These are phyloP conservation scores for Candida sphagnicola DNA, from an alignment of 805 yeast genomes.

Conservation along the genomic window DNA sequence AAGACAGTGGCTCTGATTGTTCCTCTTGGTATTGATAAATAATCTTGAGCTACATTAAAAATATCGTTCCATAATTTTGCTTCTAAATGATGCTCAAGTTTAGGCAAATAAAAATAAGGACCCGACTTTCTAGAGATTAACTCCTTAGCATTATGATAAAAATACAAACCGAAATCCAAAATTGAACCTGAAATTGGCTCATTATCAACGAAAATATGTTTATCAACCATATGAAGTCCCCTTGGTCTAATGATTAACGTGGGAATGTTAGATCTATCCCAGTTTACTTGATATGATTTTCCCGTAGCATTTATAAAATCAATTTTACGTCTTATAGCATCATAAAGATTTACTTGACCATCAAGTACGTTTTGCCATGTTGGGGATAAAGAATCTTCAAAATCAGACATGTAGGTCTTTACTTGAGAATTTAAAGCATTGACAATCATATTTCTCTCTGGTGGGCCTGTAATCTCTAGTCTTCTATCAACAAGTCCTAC, in stretches of 20 bases:
- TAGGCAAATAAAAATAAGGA: constrained; percentile 79
- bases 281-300: constrained; percentile 42
- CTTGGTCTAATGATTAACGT: constrained; percentile 82
- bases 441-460: constrained; percentile 78
- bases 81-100: constrained; percentile 83
- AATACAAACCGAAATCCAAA: constrained; percentile 75
- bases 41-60: constrained; percentile 72
- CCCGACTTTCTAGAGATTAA: constrained; percentile 63
- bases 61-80: constrained; percentile 83
- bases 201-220: constrained; percentile 66
- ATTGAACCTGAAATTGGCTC: constrained; percentile 76
- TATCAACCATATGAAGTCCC: constrained; percentile 83
- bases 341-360: constrained; percentile 77
- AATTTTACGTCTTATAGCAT: constrained; percentile 68
- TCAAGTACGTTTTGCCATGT: constrained; percentile 77
- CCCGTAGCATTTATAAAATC: constrained; percentile 34
- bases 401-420: constrained; percentile 82
- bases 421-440: constrained; percentile 77
- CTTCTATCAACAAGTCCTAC: constrained; percentile 72
- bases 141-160: constrained; percentile 68
- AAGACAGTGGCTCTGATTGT: constrained; percentile 48
- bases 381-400: constrained; percentile 81
- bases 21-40: constrained; percentile 64
- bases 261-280: constrained; percentile 57
- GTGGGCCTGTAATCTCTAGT: constrained; percentile 83